phyloP scores from a whole-genome alignment of 2,329 filamentous ascomycete genomes.

The Domatiomyces catenatus region DNA sequence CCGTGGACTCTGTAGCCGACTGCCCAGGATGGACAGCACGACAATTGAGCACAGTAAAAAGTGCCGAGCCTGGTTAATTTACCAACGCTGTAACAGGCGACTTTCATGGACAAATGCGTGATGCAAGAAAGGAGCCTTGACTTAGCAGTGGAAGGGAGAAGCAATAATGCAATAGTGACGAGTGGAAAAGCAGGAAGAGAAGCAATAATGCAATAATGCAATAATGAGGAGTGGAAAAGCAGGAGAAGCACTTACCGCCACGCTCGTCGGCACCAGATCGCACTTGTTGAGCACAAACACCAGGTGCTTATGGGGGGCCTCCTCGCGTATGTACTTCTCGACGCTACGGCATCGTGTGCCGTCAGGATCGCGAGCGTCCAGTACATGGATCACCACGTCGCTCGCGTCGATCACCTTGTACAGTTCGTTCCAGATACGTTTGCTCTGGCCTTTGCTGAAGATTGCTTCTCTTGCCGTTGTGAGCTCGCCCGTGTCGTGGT shows the following conservation, averaged over 20 bases:
- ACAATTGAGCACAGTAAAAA: constrained; percentile 7
- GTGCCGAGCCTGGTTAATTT: constrained; percentile 67
- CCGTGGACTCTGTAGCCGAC: constrained; percentile 57
- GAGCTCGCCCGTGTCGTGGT: constrained; percentile 31
- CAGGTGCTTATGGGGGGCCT: constrained; percentile 91
- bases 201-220: not conserved
- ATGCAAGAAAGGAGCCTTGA: constrained; percentile 59
- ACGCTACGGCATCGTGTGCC: constrained; percentile 81
- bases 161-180: not conserved
- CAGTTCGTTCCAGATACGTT: constrained; percentile 93
- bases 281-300: constrained; percentile 83
- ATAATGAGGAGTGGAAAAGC: not conserved
- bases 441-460: constrained; percentile 87
- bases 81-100: constrained; percentile 98
- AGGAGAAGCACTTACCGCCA: constrained; percentile 62
- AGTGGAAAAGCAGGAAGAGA: constrained; percentile 4
- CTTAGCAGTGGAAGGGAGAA: constrained; percentile 53
- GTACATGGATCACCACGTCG: constrained; percentile 84
- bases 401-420: constrained; percentile 92
- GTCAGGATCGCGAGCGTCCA: constrained; percentile 78
- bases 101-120: constrained; percentile 53
- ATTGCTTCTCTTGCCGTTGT: constrained; percentile 65
- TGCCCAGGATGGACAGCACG: constrained; percentile 70
- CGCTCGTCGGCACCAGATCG: constrained; percentile 78
- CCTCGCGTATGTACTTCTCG: constrained; percentile 83